Evolutionary conservation across 1,284 basidiomycete genomes (phyloP), one percentile per base, ranked within the genome.

Genomic region (Ganoderma multipileum): DNA sequence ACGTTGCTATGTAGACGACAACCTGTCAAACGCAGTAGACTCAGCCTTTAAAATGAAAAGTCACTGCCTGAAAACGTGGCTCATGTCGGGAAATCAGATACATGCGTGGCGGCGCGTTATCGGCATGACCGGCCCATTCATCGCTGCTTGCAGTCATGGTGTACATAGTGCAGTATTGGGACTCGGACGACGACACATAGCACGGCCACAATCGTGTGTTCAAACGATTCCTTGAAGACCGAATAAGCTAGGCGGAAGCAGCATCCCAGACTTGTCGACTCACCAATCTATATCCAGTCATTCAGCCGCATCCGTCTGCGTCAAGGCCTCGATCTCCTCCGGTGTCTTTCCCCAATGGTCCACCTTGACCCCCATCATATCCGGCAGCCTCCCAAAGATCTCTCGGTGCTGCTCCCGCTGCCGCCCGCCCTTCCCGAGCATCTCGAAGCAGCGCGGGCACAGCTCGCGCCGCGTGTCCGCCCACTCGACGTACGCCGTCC

Each of bases 391-490:
- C 20, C 47, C 62, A 28, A 64, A 71, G 30, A 71, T 41, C 42
- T 55, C 50, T 2, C 26, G 47, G 8, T 67, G 63, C 26, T 61
- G 42, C 14, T 66, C 65, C 67, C 64, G 66, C 59, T 63, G 61
- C 20, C 64, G 38, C 30, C 50, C 67, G 9, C 39, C 36, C 64
- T 52, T 58, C 18, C 64, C 59, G 26, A 67, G 50, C 67, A 61
- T 68, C 39, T 44, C 42, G 39, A 63, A 68, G 57, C 70, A 71
- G 38, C 38, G 41, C 44, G 38, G 58, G 55, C 66, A 67, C 42
- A 71, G 41, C 59, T 68, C 68, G 47, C 68, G 65, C 54, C 62
- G 60, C 36, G 55, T 52, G 54, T 70, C 66, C 4, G 26, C 30
- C 33, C 59, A 39, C 20, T 70, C 68, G 54, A 70, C 58, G 54